phyloP scores from a whole-genome alignment of 2,329 filamentous ascomycete species.

The Sclerotinia spermophila region DNA sequence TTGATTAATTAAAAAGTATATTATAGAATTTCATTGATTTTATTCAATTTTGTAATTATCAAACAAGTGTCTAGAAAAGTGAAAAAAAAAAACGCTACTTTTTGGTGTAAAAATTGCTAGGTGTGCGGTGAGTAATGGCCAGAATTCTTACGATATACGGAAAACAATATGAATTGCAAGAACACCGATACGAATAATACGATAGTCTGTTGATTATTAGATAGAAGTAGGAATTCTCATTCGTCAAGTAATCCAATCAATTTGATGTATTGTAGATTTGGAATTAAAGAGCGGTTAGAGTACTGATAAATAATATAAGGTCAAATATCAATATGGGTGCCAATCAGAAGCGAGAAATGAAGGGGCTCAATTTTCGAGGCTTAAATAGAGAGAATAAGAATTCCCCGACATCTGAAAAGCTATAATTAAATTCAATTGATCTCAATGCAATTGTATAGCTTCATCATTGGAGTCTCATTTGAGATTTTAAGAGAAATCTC shows the following conservation, averaged over 20 bases:
- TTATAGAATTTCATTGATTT: no score
- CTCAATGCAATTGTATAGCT: background rate
- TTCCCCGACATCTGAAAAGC: background rate
- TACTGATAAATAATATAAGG: background rate
- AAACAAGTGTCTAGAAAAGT: no score
- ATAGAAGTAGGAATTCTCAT: background rate
- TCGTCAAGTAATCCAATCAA: background rate
- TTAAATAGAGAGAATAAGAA: background rate
- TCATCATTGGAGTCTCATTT: background rate
- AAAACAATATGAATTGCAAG: background rate
- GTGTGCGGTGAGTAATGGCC: no score
- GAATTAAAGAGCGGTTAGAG: background rate
- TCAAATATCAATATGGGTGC: background rate
- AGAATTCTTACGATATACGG: no score
- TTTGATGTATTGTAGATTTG: background rate
- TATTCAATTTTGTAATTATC: no score
- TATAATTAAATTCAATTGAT: background rate
- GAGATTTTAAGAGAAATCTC: background rate
- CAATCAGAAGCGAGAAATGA: constrained; percentile 10
- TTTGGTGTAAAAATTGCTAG: no score
- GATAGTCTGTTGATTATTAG: background rate
- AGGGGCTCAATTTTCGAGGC: background rate
- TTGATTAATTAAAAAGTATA: no score
- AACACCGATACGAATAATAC: no score
- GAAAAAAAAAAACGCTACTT: no score